These are phyloP conservation scores for Trypanosoma vivax DNA, from an alignment of 208 protist species.

Conservation along the genomic window DNA sequence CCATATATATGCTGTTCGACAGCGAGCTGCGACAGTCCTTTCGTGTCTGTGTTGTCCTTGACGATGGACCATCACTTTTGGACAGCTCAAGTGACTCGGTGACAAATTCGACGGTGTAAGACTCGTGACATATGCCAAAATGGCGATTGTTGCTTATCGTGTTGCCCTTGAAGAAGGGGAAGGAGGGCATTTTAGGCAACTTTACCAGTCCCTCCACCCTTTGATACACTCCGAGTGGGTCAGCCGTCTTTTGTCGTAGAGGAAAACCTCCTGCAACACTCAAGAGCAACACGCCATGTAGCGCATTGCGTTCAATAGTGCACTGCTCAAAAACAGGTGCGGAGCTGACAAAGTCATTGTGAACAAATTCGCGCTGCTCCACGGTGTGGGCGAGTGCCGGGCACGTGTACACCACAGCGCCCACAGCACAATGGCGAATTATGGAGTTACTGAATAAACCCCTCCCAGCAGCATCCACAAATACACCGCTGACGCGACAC, in stretches of 20 bases:
- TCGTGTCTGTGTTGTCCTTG: no score
- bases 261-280: conserved; percentile 42
- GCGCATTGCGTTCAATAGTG: conserved; percentile 63
- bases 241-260: conserved; percentile 19
- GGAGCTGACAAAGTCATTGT: conserved; percentile 31
- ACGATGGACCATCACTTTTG: conserved; percentile 6
- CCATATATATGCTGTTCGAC: no score
- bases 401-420: conserved; percentile 57
- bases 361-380: conserved; percentile 32
- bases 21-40: no score
- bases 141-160: conserved; percentile 61
- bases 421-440: conserved; percentile 43
- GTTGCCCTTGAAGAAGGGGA: conserved; percentile 55
- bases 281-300: conserved; percentile 71
- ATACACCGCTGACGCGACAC: conserved; percentile 53
- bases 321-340: conserved; percentile 52
- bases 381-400: conserved; percentile 36
- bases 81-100: no score
- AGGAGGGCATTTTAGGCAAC: conserved; percentile 3
- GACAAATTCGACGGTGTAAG: conserved; percentile 18
- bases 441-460: conserved; percentile 24
- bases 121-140: conserved; percentile 79
- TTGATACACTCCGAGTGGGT: conserved; percentile 7
- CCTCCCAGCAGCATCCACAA: conserved; percentile 58
- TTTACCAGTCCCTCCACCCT: conserved; percentile 4